Conservation (phyloP, 225 moss, liverwort and hornwort genomes). For the Climacium dendroides region DNA sequence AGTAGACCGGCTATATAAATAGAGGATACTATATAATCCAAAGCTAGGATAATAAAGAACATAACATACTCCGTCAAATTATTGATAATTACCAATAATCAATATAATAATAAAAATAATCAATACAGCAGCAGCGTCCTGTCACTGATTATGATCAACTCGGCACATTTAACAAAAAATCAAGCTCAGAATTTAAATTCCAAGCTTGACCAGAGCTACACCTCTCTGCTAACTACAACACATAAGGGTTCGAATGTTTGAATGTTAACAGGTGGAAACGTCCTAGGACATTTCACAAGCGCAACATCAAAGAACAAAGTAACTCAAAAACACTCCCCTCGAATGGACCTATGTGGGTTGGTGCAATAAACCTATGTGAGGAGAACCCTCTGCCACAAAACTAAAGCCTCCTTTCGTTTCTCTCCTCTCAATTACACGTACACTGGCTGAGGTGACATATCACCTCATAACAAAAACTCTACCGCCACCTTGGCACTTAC, state of each 20-base stretch:
- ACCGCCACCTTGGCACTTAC: constrained; percentile 12
- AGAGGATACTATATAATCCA: background rate
- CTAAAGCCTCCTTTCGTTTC: constrained; percentile 37
- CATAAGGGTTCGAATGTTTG: constrained; percentile 11
- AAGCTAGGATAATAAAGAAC: background rate
- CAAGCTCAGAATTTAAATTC: constrained; percentile 8
- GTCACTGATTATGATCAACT: constrained; percentile 15
- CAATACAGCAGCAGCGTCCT: constrained; percentile 9
- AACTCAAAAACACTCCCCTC: constrained; percentile 21
- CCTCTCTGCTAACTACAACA: constrained; percentile 14
- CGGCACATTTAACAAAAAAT: constrained; percentile 16
- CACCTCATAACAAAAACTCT: constrained; percentile 28
- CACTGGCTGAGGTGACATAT: constrained; percentile 21
- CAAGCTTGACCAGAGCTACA: constrained; percentile 11
- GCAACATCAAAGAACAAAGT: constrained; percentile 22
- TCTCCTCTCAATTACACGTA: constrained; percentile 39
- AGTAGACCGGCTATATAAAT: background rate
- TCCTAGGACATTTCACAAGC: constrained; percentile 2
- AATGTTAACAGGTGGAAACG: background rate
- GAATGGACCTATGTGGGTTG: constrained; percentile 13
- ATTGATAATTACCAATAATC: constrained; percentile 4
- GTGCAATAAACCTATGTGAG: constrained; percentile 20
- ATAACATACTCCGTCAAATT: background rate
- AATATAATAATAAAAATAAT: constrained; percentile 6
- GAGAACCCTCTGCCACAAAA: constrained; percentile 20